These are phyloP conservation scores for Serendipita vermifera DNA, from an alignment of 768 basidiomycete species.

Conservation along the genomic window DNA sequence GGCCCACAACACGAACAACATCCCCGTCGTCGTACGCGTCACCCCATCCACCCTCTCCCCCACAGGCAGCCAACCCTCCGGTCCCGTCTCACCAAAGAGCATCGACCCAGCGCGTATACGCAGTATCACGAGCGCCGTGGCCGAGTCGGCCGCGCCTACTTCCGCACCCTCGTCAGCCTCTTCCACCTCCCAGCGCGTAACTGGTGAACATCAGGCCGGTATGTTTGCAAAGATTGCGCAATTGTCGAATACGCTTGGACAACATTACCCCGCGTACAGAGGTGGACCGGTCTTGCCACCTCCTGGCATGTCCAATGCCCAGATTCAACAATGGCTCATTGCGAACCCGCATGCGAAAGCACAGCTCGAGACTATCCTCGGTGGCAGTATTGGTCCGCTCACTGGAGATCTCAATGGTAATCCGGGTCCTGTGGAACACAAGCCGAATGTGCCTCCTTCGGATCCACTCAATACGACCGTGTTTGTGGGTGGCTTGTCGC, in stretches of 20 bases:
- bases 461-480: constrained; percentile 97
- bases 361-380: constrained; percentile 69
- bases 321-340: constrained; percentile 64
- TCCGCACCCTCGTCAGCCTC: background rate
- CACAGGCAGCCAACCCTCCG: too few relatives aligned
- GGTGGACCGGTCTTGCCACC: constrained; percentile 13
- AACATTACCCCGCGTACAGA: constrained; percentile 1
- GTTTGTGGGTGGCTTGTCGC: constrained; percentile 83
- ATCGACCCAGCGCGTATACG: background rate
- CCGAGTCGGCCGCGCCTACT: background rate
- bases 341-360: constrained; percentile 51
- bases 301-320: constrained; percentile 4
- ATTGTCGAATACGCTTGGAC: constrained; percentile 5
- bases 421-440: constrained; percentile 25
- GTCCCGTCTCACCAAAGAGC: background rate
- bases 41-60: background rate
- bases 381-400: constrained; percentile 20
- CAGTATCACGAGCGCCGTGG: constrained; percentile 5
- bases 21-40: background rate
- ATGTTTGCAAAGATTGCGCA: constrained; percentile 10
- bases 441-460: constrained; percentile 71
- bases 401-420: background rate
- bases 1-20: too few relatives aligned
- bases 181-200: too few relatives aligned
- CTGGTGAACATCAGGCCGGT: background rate